Evolutionary conservation across 1,284 basidiomycete genomes (phyloP).

Genomic region (Pseudozyma hubeiensis): DNA sequence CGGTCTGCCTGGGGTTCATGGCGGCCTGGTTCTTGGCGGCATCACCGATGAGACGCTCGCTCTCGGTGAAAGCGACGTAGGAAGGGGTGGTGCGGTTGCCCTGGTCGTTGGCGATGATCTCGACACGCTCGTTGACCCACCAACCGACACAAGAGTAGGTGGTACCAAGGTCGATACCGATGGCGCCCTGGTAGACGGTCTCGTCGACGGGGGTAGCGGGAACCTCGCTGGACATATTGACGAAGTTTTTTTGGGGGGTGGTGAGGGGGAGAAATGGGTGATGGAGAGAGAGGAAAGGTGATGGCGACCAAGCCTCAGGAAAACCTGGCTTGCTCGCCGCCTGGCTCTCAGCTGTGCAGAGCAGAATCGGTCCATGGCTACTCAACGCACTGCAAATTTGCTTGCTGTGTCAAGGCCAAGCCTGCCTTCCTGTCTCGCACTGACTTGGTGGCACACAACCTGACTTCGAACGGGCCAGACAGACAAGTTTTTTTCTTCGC

Average conservation of each 20-base stretch:
- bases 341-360: neutral
- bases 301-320: slow-evolving; percentile 19
- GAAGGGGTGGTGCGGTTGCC: slow-evolving; percentile 99
- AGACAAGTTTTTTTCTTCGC: slow-evolving; percentile 8
- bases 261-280: slow-evolving; percentile 32
- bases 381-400: slow-evolving; percentile 9
- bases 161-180: slow-evolving; percentile 84
- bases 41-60: slow-evolving; percentile 98
- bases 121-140: slow-evolving; percentile 66
- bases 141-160: slow-evolving; percentile 81
- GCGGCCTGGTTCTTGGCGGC: slow-evolving; percentile 76
- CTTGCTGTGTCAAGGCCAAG: slow-evolving; percentile 5
- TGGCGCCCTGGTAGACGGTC: slow-evolving; percentile 90
- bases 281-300: slow-evolving; percentile 35
- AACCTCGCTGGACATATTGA: slow-evolving; percentile 67
- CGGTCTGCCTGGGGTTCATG: slow-evolving; percentile 89
- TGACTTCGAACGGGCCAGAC: slow-evolving; percentile 27
- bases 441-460: neutral
- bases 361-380: neutral
- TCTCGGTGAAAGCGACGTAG: slow-evolving; percentile 96
- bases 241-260: slow-evolving; percentile 38
- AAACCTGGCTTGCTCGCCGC: slow-evolving; percentile 9
- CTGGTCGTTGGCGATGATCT: slow-evolving; percentile 72
- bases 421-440: slow-evolving; percentile 7
- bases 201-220: slow-evolving; percentile 73